These are phyloP conservation scores for Eremomyces bilateralis DNA, from an alignment of 495 filamentous ascomycete species.

Conservation along the genomic window DNA sequence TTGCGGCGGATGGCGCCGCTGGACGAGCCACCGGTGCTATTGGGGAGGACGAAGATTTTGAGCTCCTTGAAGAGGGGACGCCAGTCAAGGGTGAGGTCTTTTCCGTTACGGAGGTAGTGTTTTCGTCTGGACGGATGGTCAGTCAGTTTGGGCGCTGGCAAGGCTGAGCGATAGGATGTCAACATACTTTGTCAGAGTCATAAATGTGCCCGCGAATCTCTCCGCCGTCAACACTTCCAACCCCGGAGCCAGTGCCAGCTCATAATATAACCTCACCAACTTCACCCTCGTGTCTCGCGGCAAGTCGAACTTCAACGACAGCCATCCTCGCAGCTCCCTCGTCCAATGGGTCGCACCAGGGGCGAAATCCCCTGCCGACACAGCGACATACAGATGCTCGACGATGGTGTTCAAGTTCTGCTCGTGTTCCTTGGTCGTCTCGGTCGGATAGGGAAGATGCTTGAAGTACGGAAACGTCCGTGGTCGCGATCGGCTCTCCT, in stretches of 20 bases:
- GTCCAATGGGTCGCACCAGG: slow-evolving; percentile 95
- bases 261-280: slow-evolving; percentile 81
- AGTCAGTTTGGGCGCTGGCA: slow-evolving; percentile 8
- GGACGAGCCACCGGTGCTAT: slow-evolving; percentile 45
- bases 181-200: slow-evolving; percentile 70
- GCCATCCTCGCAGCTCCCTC: slow-evolving; percentile 83
- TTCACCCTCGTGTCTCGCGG: slow-evolving; percentile 59
- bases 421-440: slow-evolving; percentile 52
- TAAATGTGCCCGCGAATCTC: slow-evolving; percentile 91
- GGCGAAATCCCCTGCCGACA: slow-evolving; percentile 82
- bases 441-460: slow-evolving; percentile 69
- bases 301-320: slow-evolving; percentile 90
- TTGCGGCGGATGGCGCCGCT: slow-evolving; percentile 39
- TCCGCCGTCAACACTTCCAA: slow-evolving; percentile 65
- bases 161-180: background rate
- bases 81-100: slow-evolving; percentile 85
- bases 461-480: slow-evolving; percentile 83
- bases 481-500: slow-evolving; percentile 44
- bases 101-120: slow-evolving; percentile 76
- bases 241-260: slow-evolving; percentile 77
- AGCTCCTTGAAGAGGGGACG: slow-evolving; percentile 76
- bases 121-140: slow-evolving; percentile 47
- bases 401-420: slow-evolving; percentile 62
- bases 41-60: slow-evolving; percentile 69
- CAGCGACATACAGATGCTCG: slow-evolving; percentile 73